phyloP scores from a whole-genome alignment of 2,329 filamentous ascomycete genomes.

The Epichloe baconii region DNA sequence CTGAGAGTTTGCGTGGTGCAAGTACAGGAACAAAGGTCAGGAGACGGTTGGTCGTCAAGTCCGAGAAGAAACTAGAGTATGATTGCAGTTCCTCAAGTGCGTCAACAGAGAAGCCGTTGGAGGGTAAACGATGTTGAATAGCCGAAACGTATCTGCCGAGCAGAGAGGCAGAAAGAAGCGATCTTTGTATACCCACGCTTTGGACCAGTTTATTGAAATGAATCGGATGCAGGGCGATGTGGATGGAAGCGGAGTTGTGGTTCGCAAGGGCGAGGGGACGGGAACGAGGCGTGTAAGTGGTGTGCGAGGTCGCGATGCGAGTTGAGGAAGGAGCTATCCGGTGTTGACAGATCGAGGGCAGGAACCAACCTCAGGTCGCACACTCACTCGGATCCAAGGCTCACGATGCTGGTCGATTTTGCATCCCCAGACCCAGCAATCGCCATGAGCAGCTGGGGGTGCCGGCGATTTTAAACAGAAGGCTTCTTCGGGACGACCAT shows the following conservation, averaged over 20 bases:
- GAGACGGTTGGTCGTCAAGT: not conserved
- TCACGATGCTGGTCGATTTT: not conserved
- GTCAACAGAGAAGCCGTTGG: not conserved
- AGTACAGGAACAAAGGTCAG: not conserved
- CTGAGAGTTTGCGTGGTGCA: slow-evolving; percentile 1
- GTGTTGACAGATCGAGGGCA: not conserved
- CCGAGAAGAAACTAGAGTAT: not conserved
- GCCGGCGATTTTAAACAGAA: slow-evolving; percentile 2
- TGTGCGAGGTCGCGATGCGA: not conserved
- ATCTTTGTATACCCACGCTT: not conserved
- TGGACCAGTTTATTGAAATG: not conserved
- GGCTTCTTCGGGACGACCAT: not conserved
- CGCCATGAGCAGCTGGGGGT: not conserved
- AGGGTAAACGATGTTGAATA: not conserved
- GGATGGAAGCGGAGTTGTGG: not conserved
- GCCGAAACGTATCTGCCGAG: not conserved
- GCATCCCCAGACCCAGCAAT: not conserved
- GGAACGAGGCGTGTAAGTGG: slow-evolving; percentile 4
- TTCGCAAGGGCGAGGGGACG: not conserved
- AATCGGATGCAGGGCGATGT: not conserved
- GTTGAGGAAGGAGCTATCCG: slow-evolving; percentile 4
- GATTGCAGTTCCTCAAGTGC: not conserved
- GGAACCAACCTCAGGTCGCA: not conserved
- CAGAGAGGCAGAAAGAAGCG: not conserved
- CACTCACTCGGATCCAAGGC: not conserved